These are phyloP conservation scores for Yueomyces sinensis DNA, from an alignment of 805 yeast genomes.

Conservation along the genomic window DNA sequence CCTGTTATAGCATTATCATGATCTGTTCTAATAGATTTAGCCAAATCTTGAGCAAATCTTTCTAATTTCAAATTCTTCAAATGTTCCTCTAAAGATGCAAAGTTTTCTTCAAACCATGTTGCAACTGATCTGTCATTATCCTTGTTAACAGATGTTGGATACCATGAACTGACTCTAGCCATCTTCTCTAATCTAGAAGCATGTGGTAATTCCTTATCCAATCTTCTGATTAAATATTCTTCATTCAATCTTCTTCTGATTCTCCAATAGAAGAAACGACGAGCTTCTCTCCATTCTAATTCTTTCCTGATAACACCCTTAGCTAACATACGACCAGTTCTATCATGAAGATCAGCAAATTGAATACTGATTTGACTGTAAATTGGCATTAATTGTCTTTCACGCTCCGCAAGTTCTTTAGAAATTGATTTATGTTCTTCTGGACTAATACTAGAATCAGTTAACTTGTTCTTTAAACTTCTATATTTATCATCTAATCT, in stretches of 20 bases:
- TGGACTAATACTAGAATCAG: constrained; percentile 37
- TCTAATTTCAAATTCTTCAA: constrained; percentile 56
- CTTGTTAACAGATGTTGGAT: constrained; percentile 53
- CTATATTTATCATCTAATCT: constrained; percentile 73
- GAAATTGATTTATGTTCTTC: constrained; percentile 58
- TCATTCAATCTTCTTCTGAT: constrained; percentile 90
- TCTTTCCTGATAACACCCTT: constrained; percentile 84
- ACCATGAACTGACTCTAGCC: constrained; percentile 81
- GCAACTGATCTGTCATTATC: constrained; percentile 71
- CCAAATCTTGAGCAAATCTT: constrained; percentile 49
- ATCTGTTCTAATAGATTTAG: constrained; percentile 43
- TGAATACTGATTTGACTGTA: constrained; percentile 89
- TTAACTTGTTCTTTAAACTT: constrained; percentile 47
- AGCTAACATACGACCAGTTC: constrained; percentile 94
- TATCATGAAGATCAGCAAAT: constrained; percentile 95
- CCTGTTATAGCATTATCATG: constrained; percentile 41
- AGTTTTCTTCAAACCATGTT: constrained; percentile 74
- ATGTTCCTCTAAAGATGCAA: constrained; percentile 42
- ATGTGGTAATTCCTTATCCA: constrained; percentile 47
- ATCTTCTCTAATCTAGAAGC: constrained; percentile 67
- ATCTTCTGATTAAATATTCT: constrained; percentile 68
- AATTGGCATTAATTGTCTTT: constrained; percentile 66
- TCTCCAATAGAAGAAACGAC: constrained; percentile 99
- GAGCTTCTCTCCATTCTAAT: constrained; percentile 72
- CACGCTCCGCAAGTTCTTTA: constrained; percentile 63